Conservation (phyloP, 441 rosid genomes). For the Erodium texanum region DNA sequence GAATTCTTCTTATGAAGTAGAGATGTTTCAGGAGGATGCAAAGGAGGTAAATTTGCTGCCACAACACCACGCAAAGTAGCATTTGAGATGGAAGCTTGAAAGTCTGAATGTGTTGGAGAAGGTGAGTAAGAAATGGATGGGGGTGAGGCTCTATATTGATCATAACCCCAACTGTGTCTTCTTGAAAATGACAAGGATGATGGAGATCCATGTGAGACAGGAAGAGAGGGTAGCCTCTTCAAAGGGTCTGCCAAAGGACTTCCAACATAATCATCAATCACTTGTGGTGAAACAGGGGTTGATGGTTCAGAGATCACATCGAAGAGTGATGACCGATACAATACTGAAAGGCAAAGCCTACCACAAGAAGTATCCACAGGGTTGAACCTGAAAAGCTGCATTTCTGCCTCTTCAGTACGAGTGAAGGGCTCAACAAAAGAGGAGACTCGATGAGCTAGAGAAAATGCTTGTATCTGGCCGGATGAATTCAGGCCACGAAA, state of each 20-base stretch:
- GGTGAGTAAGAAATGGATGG: conserved; percentile 66
- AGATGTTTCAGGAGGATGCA: conserved; percentile 43
- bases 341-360: conserved; percentile 76
- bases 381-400: conserved; percentile 74
- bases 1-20: conserved; percentile 35
- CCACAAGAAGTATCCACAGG: conserved; percentile 80
- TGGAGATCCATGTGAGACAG: conserved; percentile 62
- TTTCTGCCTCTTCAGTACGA: conserved; percentile 70
- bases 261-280: conserved; percentile 86
- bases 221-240: conserved; percentile 64
- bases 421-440: conserved; percentile 72
- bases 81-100: conserved; percentile 45
- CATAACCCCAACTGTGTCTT: conserved; percentile 83
- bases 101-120: conserved; percentile 70
- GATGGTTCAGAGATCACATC: conserved; percentile 65
- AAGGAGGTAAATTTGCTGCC: conserved; percentile 45
- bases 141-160: conserved; percentile 54
- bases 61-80: conserved; percentile 34
- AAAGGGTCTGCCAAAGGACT: conserved; percentile 88
- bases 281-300: conserved; percentile 68
- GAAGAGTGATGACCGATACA: conserved; percentile 48
- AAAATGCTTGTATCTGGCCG: conserved; percentile 44
- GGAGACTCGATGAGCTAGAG: conserved; percentile 72
- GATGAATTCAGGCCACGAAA: conserved; percentile 68
- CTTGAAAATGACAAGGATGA: conserved; percentile 68